Evolutionary conservation across 805 yeast genomes (phyloP), one percentile per base, ranked within the genome.

Genomic region (Hanseniaspora meyeri): DNA sequence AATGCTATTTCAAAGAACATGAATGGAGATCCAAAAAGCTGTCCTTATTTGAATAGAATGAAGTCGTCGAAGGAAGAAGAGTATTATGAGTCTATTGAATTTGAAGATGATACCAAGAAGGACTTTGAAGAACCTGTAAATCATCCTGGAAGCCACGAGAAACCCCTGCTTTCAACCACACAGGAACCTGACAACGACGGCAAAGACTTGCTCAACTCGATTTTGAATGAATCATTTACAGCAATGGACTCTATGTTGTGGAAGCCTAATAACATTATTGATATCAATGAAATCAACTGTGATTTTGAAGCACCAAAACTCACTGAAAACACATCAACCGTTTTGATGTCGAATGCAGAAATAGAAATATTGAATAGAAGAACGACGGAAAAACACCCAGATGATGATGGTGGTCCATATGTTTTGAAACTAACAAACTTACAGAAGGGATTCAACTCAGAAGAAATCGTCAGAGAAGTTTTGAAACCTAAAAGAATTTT

Each of bases 361-460:
- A 51, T 31, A 19, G 52, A 51, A 47, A 51, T 47, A n/a, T 37
- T 57, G 36, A 51, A 29, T 31, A 46, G 32, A 24, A 31, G 57
- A 55, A 37, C 19, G 8, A 20, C 4, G 1, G 49, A 46, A 39
- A 46, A 42, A 43, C 57, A 52, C 32, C 45, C 56, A 20, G 51
- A 51, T 19, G 58, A 58, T 14, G 59, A 60, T 20, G 65, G 67
- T 0, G 85, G 86, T 0, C 90, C 90, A 1, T 83, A 74, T 64
- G 83, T 83, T 57, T 78, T 79, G 47, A 84, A 83, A 64, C 72
- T 85, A 55, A 66, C 78, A 7, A 80, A 81, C 59, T 66, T 85
- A 39, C 87, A 89, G 0, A 71, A 77, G 2, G 74, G 74, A 24
- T 74, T 81, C 39, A 74, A 77, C 52, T 74, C 77, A 24, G 70